Percentiles rank a stretch among this genome's conserved stretches.
These are phyloP conservation scores for Bruguiera parviflora DNA, from an alignment of 345 rosid species.

Conservation along the genomic window DNA sequence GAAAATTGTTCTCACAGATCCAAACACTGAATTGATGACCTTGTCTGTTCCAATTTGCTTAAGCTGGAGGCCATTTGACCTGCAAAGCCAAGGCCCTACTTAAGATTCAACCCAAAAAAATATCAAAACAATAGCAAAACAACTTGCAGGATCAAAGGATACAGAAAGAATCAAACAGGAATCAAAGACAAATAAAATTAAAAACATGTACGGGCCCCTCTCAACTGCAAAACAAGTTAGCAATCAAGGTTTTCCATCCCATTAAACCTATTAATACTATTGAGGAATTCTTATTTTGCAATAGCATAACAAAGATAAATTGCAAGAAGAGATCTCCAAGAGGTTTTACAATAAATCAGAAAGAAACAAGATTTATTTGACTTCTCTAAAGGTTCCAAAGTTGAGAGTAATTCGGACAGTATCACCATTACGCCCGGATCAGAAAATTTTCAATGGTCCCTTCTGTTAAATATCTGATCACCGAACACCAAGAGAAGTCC, in stretches of 20 bases:
- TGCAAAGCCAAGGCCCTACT: constrained; percentile 23
- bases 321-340: background rate
- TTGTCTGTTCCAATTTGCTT: constrained; percentile 26
- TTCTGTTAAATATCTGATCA: no score
- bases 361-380: background rate
- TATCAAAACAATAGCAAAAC: background rate
- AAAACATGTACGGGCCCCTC: background rate
- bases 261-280: background rate
- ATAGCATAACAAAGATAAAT: background rate
- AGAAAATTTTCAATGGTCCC: no score
- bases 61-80: constrained; percentile 59
- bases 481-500: no score
- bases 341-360: background rate
- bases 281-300: background rate
- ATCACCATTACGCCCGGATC: no score
- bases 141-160: background rate
- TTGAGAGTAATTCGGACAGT: background rate
- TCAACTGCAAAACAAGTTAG: no score
- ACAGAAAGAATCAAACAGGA: background rate
- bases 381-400: background rate
- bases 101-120: background rate
- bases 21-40: constrained; percentile 26
- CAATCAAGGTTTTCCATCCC: background rate
- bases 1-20: constrained; percentile 32
- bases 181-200: background rate